Percentiles rank a stretch among this genome's conserved stretches.
Conservation (phyloP, 1,284 basidiomycete genomes). For the Cryptococcus sp. region DNA sequence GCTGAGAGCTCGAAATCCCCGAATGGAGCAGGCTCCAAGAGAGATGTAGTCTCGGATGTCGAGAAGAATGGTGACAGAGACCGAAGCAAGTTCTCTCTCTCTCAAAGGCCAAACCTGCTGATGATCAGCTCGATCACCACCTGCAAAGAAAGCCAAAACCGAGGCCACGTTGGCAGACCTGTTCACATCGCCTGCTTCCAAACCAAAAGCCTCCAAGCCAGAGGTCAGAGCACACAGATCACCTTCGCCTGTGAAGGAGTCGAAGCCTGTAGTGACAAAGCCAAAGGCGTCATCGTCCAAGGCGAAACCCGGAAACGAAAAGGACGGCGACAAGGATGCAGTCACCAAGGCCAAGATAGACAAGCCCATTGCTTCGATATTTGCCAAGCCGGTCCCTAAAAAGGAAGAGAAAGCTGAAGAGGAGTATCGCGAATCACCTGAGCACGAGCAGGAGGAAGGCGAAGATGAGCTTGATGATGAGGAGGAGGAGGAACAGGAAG, state of each 20-base stretch:
- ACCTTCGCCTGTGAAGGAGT: background rate
- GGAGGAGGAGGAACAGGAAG: slow-evolving; percentile 56
- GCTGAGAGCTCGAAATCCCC: too few relatives aligned
- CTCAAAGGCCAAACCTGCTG: too few relatives aligned
- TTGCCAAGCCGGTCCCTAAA: slow-evolving; percentile 32
- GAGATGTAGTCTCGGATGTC: too few relatives aligned
- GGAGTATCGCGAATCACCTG: slow-evolving; percentile 34
- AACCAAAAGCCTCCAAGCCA: background rate
- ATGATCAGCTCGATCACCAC: slow-evolving; percentile 11
- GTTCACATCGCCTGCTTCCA: slow-evolving; percentile 16
- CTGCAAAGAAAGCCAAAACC: slow-evolving; percentile 34
- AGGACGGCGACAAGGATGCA: slow-evolving; percentile 1
- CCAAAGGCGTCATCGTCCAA: slow-evolving; percentile 7
- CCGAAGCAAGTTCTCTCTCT: too few relatives aligned
- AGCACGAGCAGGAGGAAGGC: slow-evolving; percentile 50
- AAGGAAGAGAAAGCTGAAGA: slow-evolving; percentile 31
- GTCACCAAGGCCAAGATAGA: slow-evolving; percentile 16
- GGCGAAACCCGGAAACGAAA: slow-evolving; percentile 4
- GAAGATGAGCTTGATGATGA: slow-evolving; percentile 46
- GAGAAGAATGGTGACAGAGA: too few relatives aligned
- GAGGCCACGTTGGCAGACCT: slow-evolving; percentile 21
- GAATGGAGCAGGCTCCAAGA: too few relatives aligned
- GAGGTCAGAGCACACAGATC: background rate
- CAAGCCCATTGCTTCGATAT: slow-evolving; percentile 47
- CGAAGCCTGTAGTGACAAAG: background rate